Base-by-base conservation (phyloP, 352 stramenopile genomes). In the Phytophthora colocasiae region DNA sequence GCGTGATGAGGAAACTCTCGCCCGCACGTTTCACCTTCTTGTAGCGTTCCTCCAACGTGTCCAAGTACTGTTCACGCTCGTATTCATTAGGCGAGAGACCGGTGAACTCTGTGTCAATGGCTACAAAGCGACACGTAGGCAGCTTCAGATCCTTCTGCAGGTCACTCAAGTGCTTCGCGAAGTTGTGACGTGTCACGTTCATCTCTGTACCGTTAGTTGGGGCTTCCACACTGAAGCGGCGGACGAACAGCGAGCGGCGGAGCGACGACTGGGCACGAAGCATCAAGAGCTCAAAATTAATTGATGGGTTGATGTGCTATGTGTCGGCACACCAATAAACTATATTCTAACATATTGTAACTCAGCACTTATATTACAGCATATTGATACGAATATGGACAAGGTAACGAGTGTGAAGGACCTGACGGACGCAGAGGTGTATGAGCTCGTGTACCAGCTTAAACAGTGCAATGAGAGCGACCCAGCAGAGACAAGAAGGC, bases 51-150 rank as follows among this genome's bases (percentile, higher is more conserved):
- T 93, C 85, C 4, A 94, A 65, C 48, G 85, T 92, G 58, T 96
- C 85, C 17, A 92, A 66, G 50, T 83, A 92, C 45, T 79, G 66
- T 61, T 92, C 83, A 19, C 80, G 79, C 48, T 90, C 75, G 19
- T 80, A 52, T 22, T 91, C 83, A 62, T 85, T 90, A 7, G 78
- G 78, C 15, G 81, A 91, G 1, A 96, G 66, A 12, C 87, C 87
- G 19, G 87, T 92, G 57, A 96, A 91, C 71, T 96, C 87, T 32
- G 85, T 93, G 66, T 96, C 87, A 54, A 96, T 90, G 19, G 87
- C 87, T 17, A 92, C 65, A 63, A 93, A 94, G 49, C 82, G 75
- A 65, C 87, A 96, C 10, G 77, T 79, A 5, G 73, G 76, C 3
- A 78, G 63, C 54, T 77, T 60, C 22, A 94, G 75, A 58, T 91